These are phyloP conservation scores for Fragaria vesca DNA, from an alignment of 306 rosid species.

Conservation along the genomic window DNA sequence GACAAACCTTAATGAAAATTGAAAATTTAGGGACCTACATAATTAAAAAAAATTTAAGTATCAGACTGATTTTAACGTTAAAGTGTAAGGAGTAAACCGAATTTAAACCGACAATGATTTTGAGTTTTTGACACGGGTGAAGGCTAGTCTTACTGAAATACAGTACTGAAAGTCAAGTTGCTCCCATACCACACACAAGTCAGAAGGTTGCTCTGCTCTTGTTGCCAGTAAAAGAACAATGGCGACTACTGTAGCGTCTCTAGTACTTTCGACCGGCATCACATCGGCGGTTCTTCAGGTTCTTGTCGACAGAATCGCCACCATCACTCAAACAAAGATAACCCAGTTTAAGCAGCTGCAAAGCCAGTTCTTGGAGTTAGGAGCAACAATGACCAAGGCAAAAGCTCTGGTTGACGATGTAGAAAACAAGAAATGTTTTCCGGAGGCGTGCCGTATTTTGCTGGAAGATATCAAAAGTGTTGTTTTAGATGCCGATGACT, in stretches of 20 bases:
- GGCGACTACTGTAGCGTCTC: not conserved
- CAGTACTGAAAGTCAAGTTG: no score
- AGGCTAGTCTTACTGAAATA: no score
- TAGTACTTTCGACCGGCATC: slow-evolving; percentile 6
- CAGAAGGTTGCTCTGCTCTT: no score
- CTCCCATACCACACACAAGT: no score
- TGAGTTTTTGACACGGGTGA: no score
- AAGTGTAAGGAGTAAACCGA: no score
- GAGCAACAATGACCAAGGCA: not conserved
- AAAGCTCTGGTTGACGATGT: slow-evolving; percentile 7
- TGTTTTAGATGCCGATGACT: slow-evolving; percentile 17
- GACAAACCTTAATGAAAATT: no score
- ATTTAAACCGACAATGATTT: no score
- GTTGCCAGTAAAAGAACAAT: no score
- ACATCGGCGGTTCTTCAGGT: slow-evolving; percentile 9
- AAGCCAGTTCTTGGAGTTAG: not conserved
- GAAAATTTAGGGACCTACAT: no score
- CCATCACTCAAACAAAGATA: not conserved
- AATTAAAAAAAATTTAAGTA: no score
- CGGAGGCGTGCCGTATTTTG: not conserved
- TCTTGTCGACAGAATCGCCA: slow-evolving; percentile 8
- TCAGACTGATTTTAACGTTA: no score
- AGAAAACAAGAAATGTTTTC: not conserved
- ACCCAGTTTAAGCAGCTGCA: not conserved
- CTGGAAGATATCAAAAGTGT: slow-evolving; percentile 4